phyloP scores from a whole-genome alignment of 306 rosid genomes.

The Quercus variabilis region DNA sequence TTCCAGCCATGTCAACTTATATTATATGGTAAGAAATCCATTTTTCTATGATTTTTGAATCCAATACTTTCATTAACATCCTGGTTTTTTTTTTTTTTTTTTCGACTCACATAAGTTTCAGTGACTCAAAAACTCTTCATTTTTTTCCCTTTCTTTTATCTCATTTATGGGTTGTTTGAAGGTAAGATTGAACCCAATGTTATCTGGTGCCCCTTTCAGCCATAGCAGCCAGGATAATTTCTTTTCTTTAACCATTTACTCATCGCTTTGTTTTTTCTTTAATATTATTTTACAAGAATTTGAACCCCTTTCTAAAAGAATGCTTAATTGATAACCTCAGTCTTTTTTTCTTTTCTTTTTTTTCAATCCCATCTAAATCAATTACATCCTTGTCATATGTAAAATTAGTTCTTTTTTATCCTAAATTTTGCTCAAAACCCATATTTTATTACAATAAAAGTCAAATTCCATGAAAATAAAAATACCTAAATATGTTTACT shows the following conservation, averaged over 20 bases:
- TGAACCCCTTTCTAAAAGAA: background rate
- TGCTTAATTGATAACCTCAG: background rate
- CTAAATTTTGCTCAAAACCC: too few relatives aligned
- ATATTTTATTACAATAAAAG: too few relatives aligned
- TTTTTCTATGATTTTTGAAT: background rate
- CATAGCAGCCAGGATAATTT: background rate
- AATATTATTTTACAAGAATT: background rate
- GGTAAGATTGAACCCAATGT: background rate
- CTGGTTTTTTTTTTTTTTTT: background rate
- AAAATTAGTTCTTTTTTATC: background rate
- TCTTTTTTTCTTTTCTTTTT: background rate
- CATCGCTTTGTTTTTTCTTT: background rate
- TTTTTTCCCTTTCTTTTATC: too few relatives aligned
- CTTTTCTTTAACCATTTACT: background rate
- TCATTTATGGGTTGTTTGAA: background rate
- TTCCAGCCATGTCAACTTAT: background rate
- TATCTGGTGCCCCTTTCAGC: background rate
- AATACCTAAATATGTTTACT: too few relatives aligned
- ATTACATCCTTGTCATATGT: background rate
- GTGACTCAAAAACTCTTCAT: background rate
- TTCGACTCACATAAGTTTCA: background rate
- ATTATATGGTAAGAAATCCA: slow-evolving; percentile 27
- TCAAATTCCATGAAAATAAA: too few relatives aligned
- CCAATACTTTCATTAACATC: background rate
- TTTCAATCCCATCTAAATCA: background rate